Conservation (phyloP, 352 stramenopile genomes). For the Heterotrichella gracilis region DNA sequence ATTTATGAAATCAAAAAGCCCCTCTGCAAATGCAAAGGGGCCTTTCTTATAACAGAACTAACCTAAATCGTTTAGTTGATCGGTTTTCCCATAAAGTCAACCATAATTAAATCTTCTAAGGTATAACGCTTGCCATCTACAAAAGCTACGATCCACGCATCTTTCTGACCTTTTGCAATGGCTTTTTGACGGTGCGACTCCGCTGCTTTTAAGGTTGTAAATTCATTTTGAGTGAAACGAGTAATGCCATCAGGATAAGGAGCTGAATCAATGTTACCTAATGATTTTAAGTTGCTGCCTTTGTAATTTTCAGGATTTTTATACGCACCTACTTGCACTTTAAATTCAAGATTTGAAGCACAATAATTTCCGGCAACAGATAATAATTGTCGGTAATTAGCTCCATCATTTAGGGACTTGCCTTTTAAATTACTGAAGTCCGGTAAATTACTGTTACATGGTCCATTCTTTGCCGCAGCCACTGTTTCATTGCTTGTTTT, state of each 20-base stretch:
- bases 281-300: neutral
- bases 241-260: neutral
- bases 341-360: neutral
- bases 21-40: no score
- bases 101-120: neutral
- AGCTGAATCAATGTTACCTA: neutral
- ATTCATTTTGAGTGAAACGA: neutral
- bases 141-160: neutral
- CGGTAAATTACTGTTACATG: neutral
- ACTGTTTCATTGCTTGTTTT: neutral
- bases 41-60: no score
- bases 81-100: neutral
- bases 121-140: neutral
- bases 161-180: neutral
- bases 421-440: neutral
- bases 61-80: no score
- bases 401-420: neutral
- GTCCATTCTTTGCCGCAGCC: no score
- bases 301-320: neutral
- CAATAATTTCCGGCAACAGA: neutral
- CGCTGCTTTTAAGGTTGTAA: neutral
- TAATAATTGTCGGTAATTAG: neutral
- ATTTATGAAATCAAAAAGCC: no score
- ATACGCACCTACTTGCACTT: neutral
- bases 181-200: neutral